Conservation (phyloP, 345 rosid species). For the Rubroshorea leprosula region DNA sequence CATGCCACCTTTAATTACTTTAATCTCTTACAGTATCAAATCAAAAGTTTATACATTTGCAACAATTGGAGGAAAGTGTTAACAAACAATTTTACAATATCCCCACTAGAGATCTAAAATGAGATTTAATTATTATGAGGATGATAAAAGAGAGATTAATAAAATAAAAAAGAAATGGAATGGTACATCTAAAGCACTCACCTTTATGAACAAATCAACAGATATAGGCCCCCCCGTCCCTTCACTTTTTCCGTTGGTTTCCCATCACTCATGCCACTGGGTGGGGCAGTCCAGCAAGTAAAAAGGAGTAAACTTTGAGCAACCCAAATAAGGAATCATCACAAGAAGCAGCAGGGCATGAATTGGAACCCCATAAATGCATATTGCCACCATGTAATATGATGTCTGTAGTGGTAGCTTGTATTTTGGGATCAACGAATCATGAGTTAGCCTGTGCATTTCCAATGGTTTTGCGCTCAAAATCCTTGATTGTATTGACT, state of each 20-base stretch:
- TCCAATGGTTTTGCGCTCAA: slow-evolving; percentile 48
- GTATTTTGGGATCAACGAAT: neutral
- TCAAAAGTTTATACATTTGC: no score
- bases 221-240: slow-evolving; percentile 8
- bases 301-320: slow-evolving; percentile 23
- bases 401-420: slow-evolving; percentile 4
- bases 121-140: slow-evolving; percentile 3
- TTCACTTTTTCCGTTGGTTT: slow-evolving; percentile 1
- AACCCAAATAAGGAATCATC: slow-evolving; percentile 11
- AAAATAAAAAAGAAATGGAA: neutral
- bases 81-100: slow-evolving; percentile 11
- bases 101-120: no score
- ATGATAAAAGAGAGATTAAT: neutral
- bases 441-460: slow-evolving; percentile 10
- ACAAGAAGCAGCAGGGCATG: neutral
- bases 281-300: neutral
- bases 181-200: slow-evolving; percentile 13
- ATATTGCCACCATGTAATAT: neutral
- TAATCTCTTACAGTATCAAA: no score
- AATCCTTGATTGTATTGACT: slow-evolving; percentile 44
- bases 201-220: slow-evolving; percentile 22
- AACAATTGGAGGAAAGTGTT: neutral
- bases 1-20: no score
- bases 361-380: slow-evolving; percentile 8
- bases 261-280: slow-evolving; percentile 4